These are phyloP conservation scores for Melanogaster broomeanus DNA, from an alignment of 768 basidiomycete species.

Conservation along the genomic window DNA sequence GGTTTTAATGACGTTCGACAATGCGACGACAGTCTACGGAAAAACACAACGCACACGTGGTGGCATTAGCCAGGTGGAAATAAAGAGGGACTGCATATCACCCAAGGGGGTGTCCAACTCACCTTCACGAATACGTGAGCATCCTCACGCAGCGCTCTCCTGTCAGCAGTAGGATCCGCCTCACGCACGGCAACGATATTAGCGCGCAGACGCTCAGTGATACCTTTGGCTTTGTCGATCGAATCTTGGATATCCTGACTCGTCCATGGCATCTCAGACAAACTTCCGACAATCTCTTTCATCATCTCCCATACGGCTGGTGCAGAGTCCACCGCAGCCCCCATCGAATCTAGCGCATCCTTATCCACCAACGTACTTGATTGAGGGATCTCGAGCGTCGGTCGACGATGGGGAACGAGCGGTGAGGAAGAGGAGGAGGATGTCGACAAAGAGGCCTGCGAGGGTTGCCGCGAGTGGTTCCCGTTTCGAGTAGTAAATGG, in stretches of 20 bases:
- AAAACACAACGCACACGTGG: neutral
- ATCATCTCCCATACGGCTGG: constrained; percentile 83
- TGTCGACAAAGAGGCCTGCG: constrained; percentile 42
- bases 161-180: constrained; percentile 53
- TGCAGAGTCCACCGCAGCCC: constrained; percentile 75
- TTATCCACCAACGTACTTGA: constrained; percentile 73
- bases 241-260: constrained; percentile 50
- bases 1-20: constrained; percentile 73
- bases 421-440: constrained; percentile 40
- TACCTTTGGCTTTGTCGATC: constrained; percentile 60
- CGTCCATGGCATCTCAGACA: constrained; percentile 47
- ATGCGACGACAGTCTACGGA: constrained; percentile 69
- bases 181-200: constrained; percentile 61
- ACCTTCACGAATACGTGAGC: constrained; percentile 85
- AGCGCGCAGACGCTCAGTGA: constrained; percentile 63
- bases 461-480: constrained; percentile 45
- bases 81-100: constrained; percentile 3
- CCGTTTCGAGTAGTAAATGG: constrained; percentile 10
- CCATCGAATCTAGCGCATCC: constrained; percentile 78
- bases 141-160: constrained; percentile 69
- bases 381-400: constrained; percentile 49
- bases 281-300: constrained; percentile 66
- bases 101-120: constrained; percentile 11
- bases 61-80: no score
- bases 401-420: constrained; percentile 25